phyloP scores from a whole-genome alignment of 1,284 basidiomycete genomes.

The Phylloporus gajari region DNA sequence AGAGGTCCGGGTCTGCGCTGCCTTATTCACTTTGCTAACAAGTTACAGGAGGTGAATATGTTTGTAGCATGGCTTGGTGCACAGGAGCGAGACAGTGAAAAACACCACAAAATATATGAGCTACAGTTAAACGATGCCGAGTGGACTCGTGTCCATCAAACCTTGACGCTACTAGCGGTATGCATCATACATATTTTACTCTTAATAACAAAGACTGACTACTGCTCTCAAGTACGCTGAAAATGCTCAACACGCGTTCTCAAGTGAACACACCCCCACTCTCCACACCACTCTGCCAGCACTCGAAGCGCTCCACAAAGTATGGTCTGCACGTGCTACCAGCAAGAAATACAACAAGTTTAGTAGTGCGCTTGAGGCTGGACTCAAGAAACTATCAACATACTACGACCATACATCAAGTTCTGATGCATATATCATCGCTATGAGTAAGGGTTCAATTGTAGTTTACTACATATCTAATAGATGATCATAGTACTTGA shows the following conservation, averaged over 20 bases:
- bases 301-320: conserved; percentile 27
- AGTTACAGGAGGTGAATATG: not conserved
- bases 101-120: not conserved
- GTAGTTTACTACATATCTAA: conserved; percentile 14
- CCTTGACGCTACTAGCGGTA: not conserved
- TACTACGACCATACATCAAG: not conserved
- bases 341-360: conserved; percentile 15
- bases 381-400: conserved; percentile 1
- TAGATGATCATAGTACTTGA: conserved; percentile 1
- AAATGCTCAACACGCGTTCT: conserved; percentile 28
- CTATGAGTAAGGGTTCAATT: not conserved
- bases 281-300: too few relatives aligned
- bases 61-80: not conserved
- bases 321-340: conserved; percentile 26
- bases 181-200: too few relatives aligned
- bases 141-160: not conserved
- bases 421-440: not conserved
- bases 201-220: too few relatives aligned
- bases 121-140: conserved; percentile 5
- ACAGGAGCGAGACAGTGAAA: not conserved
- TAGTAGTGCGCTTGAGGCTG: conserved; percentile 30
- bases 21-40: too few relatives aligned
- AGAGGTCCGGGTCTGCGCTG: too few relatives aligned
- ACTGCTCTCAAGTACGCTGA: conserved; percentile 21
- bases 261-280: conserved; percentile 6